These are phyloP conservation scores for Hyphopichia burtonii DNA, from an alignment of 1,139 yeast species.

Conservation along the genomic window DNA sequence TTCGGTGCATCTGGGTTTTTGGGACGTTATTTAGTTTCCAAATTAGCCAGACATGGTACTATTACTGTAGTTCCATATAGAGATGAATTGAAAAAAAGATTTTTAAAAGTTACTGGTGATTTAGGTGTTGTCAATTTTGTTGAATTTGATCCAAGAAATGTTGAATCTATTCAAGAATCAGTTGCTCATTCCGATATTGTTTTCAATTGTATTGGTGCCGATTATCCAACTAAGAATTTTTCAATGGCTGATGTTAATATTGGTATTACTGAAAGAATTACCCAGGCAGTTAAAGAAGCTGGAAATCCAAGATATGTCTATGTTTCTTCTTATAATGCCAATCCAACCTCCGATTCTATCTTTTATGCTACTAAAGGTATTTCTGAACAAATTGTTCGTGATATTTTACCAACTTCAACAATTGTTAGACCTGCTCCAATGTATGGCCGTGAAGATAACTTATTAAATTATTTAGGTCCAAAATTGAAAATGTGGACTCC, in stretches of 20 bases:
- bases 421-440: constrained; percentile 85
- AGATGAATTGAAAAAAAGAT: constrained; percentile 77
- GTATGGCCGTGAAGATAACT: constrained; percentile 74
- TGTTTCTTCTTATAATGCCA: constrained; percentile 79
- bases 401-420: constrained; percentile 70
- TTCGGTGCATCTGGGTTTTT: constrained; percentile 82
- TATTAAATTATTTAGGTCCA: constrained; percentile 63
- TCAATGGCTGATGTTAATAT: constrained; percentile 81
- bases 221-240: constrained; percentile 76
- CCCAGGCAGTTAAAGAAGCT: constrained; percentile 68
- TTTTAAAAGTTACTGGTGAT: constrained; percentile 81
- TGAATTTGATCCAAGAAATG: constrained; percentile 79
- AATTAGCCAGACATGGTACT: constrained; percentile 81
- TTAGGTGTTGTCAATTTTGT: constrained; percentile 84
- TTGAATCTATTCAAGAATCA: constrained; percentile 72
- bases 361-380: constrained; percentile 80
- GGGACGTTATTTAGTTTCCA: constrained; percentile 71
- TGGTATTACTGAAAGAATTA: constrained; percentile 75
- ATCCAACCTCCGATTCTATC: constrained; percentile 63
- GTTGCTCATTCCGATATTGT: constrained; percentile 85
- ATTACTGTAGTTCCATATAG: constrained; percentile 74
- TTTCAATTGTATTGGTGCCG: constrained; percentile 76
- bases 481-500: constrained; percentile 61
- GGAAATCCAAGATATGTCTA: constrained; percentile 77
- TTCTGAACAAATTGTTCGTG: constrained; percentile 72